Evolutionary conservation across 169 alveolate species (phyloP), one percentile per base, ranked within the genome.

Genomic region (Cryptosporidium sp.): DNA sequence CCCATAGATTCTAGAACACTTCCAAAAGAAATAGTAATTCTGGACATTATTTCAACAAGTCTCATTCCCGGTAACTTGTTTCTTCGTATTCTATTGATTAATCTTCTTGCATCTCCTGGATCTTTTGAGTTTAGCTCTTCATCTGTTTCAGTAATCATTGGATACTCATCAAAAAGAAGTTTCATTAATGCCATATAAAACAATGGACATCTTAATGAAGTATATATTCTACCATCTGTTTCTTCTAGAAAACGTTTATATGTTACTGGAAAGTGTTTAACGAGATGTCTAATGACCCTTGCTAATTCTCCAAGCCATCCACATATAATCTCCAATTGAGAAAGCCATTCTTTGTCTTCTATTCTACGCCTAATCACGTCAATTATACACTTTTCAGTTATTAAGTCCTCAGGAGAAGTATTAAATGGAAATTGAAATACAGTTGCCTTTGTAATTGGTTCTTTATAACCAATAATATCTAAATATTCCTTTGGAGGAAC

Each of bases 81-180:
- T 44, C 89, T 37, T 26, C 89, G 69, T 44, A 80, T 39, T 37
- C 73, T 61, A 80, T 80, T 80, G 4, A 80, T 65, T 42, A 80
- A 26, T 80, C 89, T 80, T 26, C 89, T 37, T 16, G 89, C 73
- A 26, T 80, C 89, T n/a, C 89, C 89, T 65, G 89, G 89, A 3
- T 80, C 89, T 26, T 80, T 80, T 26, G 89, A 62, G 37, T 80
- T 80, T 6, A 80, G 9, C 33, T 80, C 75, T 65, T 80, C 89
- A 10, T 67, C 37, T 3, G 89, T 80, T 26, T 80, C 75, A 48
- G 18, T 35, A 44, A 80, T 67, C 52, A 9, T 62, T 26, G 89
- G 89, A 65, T 80, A 80, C 29, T 80, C 69, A 62, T 80, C 89
- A 65, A 80, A 80, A 7, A 80, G 65, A 29, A 80, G 45, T 33